Conservation (phyloP, 148 eudicot genomes). For the Rheum nobile region DNA sequence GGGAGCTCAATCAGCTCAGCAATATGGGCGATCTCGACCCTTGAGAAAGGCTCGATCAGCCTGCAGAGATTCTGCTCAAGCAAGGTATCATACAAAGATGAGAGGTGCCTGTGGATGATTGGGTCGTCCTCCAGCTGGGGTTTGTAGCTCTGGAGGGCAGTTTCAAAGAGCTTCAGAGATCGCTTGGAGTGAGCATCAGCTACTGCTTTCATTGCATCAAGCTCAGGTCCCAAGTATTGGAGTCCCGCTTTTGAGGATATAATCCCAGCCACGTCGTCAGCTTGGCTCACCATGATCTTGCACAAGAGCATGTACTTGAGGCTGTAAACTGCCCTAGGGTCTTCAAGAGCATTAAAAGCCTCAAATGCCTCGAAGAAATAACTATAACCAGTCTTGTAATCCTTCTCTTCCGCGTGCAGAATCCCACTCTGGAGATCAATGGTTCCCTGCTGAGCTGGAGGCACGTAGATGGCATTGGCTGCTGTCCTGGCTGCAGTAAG, state of each 20-base stretch:
- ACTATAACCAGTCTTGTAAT: constrained; percentile 36
- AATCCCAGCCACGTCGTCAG: constrained; percentile 42
- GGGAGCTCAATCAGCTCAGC: constrained; percentile 39
- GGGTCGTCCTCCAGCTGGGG: constrained; percentile 39
- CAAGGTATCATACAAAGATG: constrained; percentile 33
- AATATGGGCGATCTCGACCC: constrained; percentile 34
- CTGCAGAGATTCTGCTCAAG: constrained; percentile 43
- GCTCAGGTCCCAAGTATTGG: constrained; percentile 40
- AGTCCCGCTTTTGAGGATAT: constrained; percentile 40
- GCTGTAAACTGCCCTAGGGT: constrained; percentile 41
- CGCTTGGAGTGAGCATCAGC: constrained; percentile 44
- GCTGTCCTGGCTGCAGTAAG: constrained; percentile 45
- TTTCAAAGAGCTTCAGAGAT: constrained; percentile 33
- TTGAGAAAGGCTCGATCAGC: constrained; percentile 39
- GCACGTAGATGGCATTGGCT: constrained; percentile 43
- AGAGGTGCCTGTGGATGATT: constrained; percentile 37
- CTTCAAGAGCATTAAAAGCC: constrained; percentile 42
- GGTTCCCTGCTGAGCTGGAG: constrained; percentile 45
- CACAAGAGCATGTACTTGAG: constrained; percentile 39
- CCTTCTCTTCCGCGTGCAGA: constrained; percentile 41
- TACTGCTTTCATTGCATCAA: constrained; percentile 45
- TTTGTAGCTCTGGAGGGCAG: constrained; percentile 29
- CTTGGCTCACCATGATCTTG: constrained; percentile 47
- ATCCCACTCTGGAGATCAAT: constrained; percentile 41
- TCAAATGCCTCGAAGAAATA: constrained; percentile 44